These are phyloP conservation scores for Crithidia bombi DNA, from an alignment of 208 protist genomes.

Conservation along the genomic window DNA sequence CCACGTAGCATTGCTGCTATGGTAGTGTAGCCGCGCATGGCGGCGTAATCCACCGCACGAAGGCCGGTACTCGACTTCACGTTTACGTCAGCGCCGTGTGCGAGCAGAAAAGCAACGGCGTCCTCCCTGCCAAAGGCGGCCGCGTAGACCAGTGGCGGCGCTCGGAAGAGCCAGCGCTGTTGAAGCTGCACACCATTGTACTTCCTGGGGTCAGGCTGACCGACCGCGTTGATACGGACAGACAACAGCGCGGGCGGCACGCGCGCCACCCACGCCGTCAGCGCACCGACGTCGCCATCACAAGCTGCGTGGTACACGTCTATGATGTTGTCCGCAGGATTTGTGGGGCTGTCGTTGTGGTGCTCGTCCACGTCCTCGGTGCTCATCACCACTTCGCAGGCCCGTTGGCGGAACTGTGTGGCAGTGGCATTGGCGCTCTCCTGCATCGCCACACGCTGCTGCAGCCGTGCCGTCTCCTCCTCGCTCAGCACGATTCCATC, in stretches of 20 bases:
- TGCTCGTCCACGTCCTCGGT: neutral
- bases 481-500: conserved; percentile 26
- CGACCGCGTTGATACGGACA: conserved; percentile 53
- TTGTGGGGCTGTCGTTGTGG: neutral
- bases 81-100: conserved; percentile 51
- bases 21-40: conserved; percentile 57
- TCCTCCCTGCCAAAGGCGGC: conserved; percentile 78
- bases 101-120: conserved; percentile 69
- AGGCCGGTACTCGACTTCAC: conserved; percentile 64
- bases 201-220: conserved; percentile 63
- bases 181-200: conserved; percentile 77
- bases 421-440: conserved; percentile 21
- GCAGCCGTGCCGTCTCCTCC: conserved; percentile 24
- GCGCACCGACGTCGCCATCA: conserved; percentile 65
- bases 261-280: conserved; percentile 37
- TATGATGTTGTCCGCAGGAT: neutral
- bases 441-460: conserved; percentile 14
- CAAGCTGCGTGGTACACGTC: conserved; percentile 83
- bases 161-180: conserved; percentile 73
- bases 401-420: conserved; percentile 22
- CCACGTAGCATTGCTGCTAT: conserved; percentile 62
- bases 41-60: conserved; percentile 71
- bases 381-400: conserved; percentile 26
- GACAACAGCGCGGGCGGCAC: neutral
- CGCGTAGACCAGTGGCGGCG: conserved; percentile 78